Evolutionary conservation across 169 alveolate species (phyloP).

Genomic region (Cryptosporidium bovis): DNA sequence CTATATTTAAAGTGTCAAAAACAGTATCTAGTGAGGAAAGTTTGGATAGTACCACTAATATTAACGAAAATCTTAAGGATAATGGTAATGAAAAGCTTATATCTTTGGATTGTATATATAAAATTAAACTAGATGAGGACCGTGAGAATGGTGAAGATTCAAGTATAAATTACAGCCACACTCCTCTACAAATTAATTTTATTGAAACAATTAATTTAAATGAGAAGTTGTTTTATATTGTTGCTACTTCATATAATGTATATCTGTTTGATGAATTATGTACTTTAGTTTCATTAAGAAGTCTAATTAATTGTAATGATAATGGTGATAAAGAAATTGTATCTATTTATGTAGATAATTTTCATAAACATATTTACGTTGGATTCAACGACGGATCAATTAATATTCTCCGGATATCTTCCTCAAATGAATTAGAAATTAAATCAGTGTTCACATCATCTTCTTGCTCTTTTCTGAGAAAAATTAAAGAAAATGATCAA

Average conservation of each 20-base stretch:
- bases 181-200: constrained; percentile 15
- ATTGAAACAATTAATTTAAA: constrained; percentile 17
- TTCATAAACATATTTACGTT: constrained; percentile 4
- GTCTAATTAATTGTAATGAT: neutral
- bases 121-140: constrained; percentile 10
- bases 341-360: constrained; percentile 24
- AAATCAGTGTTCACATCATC: constrained; percentile 11
- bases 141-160: neutral
- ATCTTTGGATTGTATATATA: constrained; percentile 12
- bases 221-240: constrained; percentile 8
- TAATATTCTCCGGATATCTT: constrained; percentile 1
- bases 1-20: constrained; percentile 20
- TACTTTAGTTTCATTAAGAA: constrained; percentile 7
- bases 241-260: constrained; percentile 40
- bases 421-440: neutral
- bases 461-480: neutral
- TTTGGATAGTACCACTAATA: neutral
- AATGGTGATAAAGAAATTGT: constrained; percentile 14
- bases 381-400: constrained; percentile 60
- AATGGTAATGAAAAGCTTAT: too few species aligned
- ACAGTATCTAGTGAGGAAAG: neutral
- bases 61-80: too few species aligned
- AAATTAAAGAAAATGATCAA: neutral
- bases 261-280: constrained; percentile 34
- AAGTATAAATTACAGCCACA: too few species aligned